Base-by-base conservation (phyloP, 2,329 filamentous ascomycete species). In the Pleoardoris graminearum region DNA sequence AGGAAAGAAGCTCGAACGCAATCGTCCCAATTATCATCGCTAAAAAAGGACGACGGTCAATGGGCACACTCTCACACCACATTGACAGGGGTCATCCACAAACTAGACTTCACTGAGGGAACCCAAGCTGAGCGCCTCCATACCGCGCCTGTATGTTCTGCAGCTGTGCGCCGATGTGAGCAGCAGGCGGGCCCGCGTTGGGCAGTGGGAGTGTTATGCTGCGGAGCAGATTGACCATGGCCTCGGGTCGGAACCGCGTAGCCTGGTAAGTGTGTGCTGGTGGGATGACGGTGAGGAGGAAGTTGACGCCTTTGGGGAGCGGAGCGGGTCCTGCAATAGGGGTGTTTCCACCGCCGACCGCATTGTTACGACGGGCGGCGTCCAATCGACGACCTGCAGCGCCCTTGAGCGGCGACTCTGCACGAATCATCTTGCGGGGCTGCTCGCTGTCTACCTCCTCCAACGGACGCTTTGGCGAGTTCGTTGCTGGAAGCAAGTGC, bases 341-440 rank as follows among this genome's bases (percentile, higher is more conserved):
- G 29, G 66, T 69, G 50, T 61, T 66, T 17, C 63, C 63, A 19
- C 61, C 60, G 22, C 58, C 63, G 37, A 65, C 58, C 32, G 66
- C 60, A 47, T 60, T 63, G 67, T 78, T 76, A 39, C 80, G 76
- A 52, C 80, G 80, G 57, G 90, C 86, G 68, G 94, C 89, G 65
- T 94, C 90, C 19, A 95, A 80, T 30, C 92, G 87, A 50, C 92
- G 87, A 22, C 91, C 90, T 32, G 93, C 91, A 1, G 90, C 90
- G 12, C 91, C 91, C 71, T 97, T 99, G 32, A 97, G 81, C 0
- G 95, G 94, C 4, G 93, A 97, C 51, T 90, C 91, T n/a, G 88
- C 92, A 38, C 95, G 86, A 43, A 87, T 84, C 46, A 97, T 82
- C 72, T 97, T 97, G 62, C 92, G 89, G 1, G 91, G 90, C 17